A percentile compares a stretch with the other conserved stretches of the same genome.
Conservation (phyloP, 306 rosid genomes). For the Gynostemma pentaphyllum region DNA sequence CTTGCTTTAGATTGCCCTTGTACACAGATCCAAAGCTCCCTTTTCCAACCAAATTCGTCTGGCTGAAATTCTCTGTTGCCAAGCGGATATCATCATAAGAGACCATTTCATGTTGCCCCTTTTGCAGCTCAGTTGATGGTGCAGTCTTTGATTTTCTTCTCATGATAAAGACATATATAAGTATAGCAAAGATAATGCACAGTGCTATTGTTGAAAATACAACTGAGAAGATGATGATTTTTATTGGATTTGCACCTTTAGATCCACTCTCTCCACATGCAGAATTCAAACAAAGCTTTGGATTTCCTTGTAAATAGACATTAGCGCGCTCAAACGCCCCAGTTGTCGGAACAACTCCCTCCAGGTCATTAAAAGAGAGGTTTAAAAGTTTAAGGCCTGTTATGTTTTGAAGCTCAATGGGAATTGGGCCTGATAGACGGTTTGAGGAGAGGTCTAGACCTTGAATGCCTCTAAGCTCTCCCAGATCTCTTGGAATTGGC, state of each 20-base stretch:
- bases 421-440: slow-evolving; percentile 54
- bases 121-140: neutral
- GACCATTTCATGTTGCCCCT: slow-evolving; percentile 31
- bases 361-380: slow-evolving; percentile 50
- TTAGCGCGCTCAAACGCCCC: slow-evolving; percentile 11
- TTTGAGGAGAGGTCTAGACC: slow-evolving; percentile 56
- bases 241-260: neutral
- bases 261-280: slow-evolving; percentile 16
- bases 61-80: slow-evolving; percentile 39
- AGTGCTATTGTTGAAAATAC: slow-evolving; percentile 14
- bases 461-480: slow-evolving; percentile 40
- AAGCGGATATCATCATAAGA: slow-evolving; percentile 43
- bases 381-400: slow-evolving; percentile 33
- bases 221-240: slow-evolving; percentile 13
- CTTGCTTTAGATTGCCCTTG: slow-evolving; percentile 33
- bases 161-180: neutral
- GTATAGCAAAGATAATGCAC: neutral
- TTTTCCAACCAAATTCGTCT: slow-evolving; percentile 22
- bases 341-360: slow-evolving; percentile 43
- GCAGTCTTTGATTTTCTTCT: neutral
- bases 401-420: slow-evolving; percentile 32
- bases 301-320: slow-evolving; percentile 48
- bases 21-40: slow-evolving; percentile 67
- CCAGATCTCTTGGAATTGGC: slow-evolving; percentile 35
- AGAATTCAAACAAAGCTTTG: slow-evolving; percentile 32